Evolutionary conservation across 768 basidiomycete genomes (phyloP).

Genomic region (Strobilomyces confusus): DNA sequence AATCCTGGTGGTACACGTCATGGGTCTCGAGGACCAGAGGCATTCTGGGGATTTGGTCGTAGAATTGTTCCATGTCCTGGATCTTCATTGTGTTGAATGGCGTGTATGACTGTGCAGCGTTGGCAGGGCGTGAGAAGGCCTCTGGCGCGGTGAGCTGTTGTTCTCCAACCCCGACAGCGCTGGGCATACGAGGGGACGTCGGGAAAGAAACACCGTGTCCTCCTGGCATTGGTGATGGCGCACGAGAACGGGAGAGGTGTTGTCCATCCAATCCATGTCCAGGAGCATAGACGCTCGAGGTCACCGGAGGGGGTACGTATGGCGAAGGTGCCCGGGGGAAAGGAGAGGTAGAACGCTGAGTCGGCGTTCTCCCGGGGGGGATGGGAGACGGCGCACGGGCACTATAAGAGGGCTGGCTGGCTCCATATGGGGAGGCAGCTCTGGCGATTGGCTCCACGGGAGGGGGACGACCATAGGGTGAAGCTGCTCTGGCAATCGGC

Average conservation of each 20-base stretch:
- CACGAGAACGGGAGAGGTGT: slow-evolving; percentile 41
- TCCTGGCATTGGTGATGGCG: slow-evolving; percentile 53
- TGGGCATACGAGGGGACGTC: slow-evolving; percentile 28
- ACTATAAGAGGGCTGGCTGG: slow-evolving; percentile 22
- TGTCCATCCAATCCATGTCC: slow-evolving; percentile 58
- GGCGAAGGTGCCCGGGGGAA: slow-evolving; percentile 31
- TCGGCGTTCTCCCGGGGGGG: slow-evolving; percentile 20
- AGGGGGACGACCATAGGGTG: slow-evolving; percentile 34
- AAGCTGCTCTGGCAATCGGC: slow-evolving; percentile 36
- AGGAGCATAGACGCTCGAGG: slow-evolving; percentile 44
- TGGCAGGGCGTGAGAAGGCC: slow-evolving; percentile 71
- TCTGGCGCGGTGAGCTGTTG: slow-evolving; percentile 59
- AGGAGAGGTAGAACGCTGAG: slow-evolving; percentile 28
- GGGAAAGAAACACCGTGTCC: slow-evolving; percentile 27
- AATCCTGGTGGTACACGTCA: slow-evolving; percentile 75
- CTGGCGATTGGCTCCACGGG: slow-evolving; percentile 39
- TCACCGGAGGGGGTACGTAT: slow-evolving; percentile 21
- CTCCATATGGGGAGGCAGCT: slow-evolving; percentile 30
- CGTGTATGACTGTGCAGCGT: slow-evolving; percentile 60
- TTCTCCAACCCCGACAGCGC: slow-evolving; percentile 20
- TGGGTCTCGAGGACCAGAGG: slow-evolving; percentile 68
- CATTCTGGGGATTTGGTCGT: slow-evolving; percentile 65
- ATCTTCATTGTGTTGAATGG: slow-evolving; percentile 70
- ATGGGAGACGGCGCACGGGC: slow-evolving; percentile 29
- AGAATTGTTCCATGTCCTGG: slow-evolving; percentile 73